Conservation (phyloP, 306 rosid species). For the Citrullus colocynthis region DNA sequence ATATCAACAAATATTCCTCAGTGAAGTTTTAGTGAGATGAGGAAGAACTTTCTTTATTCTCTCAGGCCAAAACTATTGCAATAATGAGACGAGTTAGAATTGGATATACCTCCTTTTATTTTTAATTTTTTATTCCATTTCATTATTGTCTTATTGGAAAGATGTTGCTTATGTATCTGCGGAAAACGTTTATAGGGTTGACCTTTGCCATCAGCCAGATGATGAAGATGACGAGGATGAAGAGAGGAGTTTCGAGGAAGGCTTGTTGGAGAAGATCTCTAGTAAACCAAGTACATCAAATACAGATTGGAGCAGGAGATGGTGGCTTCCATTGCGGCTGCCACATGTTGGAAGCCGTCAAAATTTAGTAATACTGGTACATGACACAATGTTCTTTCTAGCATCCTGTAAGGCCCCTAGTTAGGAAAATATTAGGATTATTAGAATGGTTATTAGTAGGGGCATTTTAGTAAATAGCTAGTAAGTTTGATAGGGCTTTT, state of each 20-base stretch:
- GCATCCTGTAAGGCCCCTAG: not conserved
- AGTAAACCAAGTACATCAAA: slow-evolving; percentile 17
- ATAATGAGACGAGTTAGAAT: not conserved
- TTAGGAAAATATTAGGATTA: too few relatives aligned
- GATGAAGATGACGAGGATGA: slow-evolving; percentile 77
- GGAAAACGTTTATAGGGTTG: slow-evolving; percentile 53
- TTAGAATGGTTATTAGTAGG: too few relatives aligned
- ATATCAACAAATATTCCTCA: not conserved
- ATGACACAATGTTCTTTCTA: not conserved
- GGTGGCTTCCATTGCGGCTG: slow-evolving; percentile 60
- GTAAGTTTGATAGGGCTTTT: too few relatives aligned
- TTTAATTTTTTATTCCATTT: not conserved
- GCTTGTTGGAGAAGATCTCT: slow-evolving; percentile 52
- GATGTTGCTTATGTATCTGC: slow-evolving; percentile 13
- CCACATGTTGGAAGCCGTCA: slow-evolving; percentile 67
- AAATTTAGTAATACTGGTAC: slow-evolving; percentile 67
- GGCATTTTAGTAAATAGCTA: too few relatives aligned
- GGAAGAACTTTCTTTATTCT: not conserved
- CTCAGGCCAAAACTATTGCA: not conserved
- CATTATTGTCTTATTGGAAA: not conserved
- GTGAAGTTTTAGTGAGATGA: not conserved
- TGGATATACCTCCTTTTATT: not conserved
- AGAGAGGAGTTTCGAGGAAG: slow-evolving; percentile 49
- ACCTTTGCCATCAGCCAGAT: slow-evolving; percentile 89
- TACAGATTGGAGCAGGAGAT: slow-evolving; percentile 45